These are phyloP conservation scores for Fusarium cicatricum DNA, from an alignment of 2,329 filamentous ascomycete genomes.

Conservation along the genomic window DNA sequence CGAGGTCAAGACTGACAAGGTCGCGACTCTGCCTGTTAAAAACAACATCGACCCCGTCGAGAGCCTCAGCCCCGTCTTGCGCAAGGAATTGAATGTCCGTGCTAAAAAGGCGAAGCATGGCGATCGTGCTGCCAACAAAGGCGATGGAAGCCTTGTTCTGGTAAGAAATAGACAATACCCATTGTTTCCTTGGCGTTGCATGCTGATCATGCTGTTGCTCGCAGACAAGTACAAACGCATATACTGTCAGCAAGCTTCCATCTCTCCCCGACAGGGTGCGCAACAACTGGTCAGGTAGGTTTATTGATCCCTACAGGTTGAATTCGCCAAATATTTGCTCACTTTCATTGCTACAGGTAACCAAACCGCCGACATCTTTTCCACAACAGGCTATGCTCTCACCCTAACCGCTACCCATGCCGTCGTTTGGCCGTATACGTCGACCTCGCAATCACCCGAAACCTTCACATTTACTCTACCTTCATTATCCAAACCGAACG, in stretches of 20 bases:
- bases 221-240: constrained; percentile 84
- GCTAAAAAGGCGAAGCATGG: constrained; percentile 69
- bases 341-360: constrained; percentile 54
- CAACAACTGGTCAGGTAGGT: constrained; percentile 70
- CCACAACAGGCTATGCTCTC: constrained; percentile 76
- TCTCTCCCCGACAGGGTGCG: constrained; percentile 81
- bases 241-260: constrained; percentile 84
- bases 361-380: constrained; percentile 72
- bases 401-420: constrained; percentile 83
- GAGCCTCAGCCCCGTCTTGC: constrained; percentile 49
- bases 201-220: constrained; percentile 19
- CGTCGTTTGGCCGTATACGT: constrained; percentile 88
- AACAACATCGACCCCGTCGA: constrained; percentile 58
- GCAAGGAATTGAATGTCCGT: constrained; percentile 66
- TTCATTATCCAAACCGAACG: constrained; percentile 71
- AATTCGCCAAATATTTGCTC: constrained; percentile 12
- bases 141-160: constrained; percentile 72
- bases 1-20: constrained; percentile 64
- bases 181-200: constrained; percentile 20
- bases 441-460: constrained; percentile 73
- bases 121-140: constrained; percentile 68
- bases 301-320: not conserved
- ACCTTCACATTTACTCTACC: constrained; percentile 84
- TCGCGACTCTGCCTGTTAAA: constrained; percentile 54
- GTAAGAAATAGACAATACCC: constrained; percentile 52